Evolutionary conservation across 2,329 filamentous ascomycete species (phyloP).

Genomic region (Torrubiellomyces zombiae): DNA sequence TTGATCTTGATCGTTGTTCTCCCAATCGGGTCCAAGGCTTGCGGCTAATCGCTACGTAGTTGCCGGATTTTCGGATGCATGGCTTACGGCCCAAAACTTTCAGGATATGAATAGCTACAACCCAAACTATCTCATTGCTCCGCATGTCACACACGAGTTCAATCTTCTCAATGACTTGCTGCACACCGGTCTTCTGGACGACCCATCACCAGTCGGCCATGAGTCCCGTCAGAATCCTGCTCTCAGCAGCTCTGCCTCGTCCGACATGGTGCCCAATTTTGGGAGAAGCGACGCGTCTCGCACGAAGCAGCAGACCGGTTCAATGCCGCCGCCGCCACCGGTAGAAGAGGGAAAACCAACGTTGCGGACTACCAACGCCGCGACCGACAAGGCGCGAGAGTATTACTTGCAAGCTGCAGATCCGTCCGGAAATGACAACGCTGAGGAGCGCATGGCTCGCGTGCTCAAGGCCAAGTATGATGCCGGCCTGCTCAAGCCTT

Average conservation of each 20-base stretch:
- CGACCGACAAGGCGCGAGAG: conserved; percentile 65
- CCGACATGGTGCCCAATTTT: conserved; percentile 32
- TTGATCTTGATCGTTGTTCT: too few relatives aligned
- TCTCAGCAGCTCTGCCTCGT: conserved; percentile 23
- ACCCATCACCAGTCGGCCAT: conserved; percentile 53
- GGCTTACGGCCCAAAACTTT: conserved; percentile 65
- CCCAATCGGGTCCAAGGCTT: too few relatives aligned
- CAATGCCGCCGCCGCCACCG: conserved; percentile 21
- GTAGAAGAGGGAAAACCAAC: conserved; percentile 30
- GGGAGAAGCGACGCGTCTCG: too few relatives aligned
- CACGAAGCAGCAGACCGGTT: too few relatives aligned
- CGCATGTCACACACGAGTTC: conserved; percentile 92
- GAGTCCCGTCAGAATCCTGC: conserved; percentile 35
- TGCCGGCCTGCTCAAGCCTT: conserved; percentile 82
- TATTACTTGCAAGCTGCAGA: conserved; percentile 97
- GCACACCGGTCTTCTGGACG: conserved; percentile 79
- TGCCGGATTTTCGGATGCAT: conserved; percentile 66
- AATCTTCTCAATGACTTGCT: conserved; percentile 94
- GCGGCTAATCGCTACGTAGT: conserved; percentile 33
- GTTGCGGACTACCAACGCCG: conserved; percentile 45
- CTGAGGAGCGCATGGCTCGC: conserved; percentile 90
- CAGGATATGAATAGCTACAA: conserved; percentile 92
- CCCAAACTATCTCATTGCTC: conserved; percentile 82
- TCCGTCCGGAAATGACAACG: conserved; percentile 67
- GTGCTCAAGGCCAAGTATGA: conserved; percentile 92